Evolutionary conservation across 441 rosid species (phyloP), one percentile per base, ranked within the genome.

Genomic region (Adansonia rubrostipa): DNA sequence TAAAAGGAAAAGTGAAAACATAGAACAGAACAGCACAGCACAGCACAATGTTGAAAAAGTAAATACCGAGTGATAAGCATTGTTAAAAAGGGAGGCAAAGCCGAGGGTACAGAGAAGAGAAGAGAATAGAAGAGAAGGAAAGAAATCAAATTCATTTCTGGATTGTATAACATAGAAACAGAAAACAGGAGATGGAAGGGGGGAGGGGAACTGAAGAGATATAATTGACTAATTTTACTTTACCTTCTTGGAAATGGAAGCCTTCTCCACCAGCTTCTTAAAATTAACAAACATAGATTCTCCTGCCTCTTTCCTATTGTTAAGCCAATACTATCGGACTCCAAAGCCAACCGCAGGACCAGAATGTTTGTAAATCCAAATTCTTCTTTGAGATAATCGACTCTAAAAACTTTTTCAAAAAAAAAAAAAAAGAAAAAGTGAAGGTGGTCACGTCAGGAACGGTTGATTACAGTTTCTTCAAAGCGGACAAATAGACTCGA

Each of bases 201-300:
- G 36, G 36, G 36, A 33, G 36, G 36, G 36, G 4, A 33, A 33
- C 36, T 33, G 36, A 33, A 33, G 36, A 33, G 36, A 33, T 33
- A 33, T 33, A 33, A 3, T 33, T 33, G 36, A 33, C 36, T 33
- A 33, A 33, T 3, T 33, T 33, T 3, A 33, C 2, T 28, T 63
- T 81, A 92, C 97, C 97, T 92, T 94, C 92, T 84, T 92, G 8
- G 92, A 84, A 83, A 92, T 92, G 6, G 92, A 84, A 85, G 97
- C 97, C 85, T 79, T 94, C 88, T 94, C 94, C 56, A 92, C 98
- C 14, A 93, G 88, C 83, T 88, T 90, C 85, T 87, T 93, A 13
- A 69, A 57, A 22, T 48, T 69, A 24, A 89, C 91, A 64, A 93
- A 93, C 98, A 93, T 92, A 15, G 74, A 60, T 48, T 44, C 24